A percentile compares a stretch with the other conserved stretches of the same genome.
These are phyloP conservation scores for Aschersonia sp. DNA, from an alignment of 2,329 filamentous ascomycete genomes.

Conservation along the genomic window DNA sequence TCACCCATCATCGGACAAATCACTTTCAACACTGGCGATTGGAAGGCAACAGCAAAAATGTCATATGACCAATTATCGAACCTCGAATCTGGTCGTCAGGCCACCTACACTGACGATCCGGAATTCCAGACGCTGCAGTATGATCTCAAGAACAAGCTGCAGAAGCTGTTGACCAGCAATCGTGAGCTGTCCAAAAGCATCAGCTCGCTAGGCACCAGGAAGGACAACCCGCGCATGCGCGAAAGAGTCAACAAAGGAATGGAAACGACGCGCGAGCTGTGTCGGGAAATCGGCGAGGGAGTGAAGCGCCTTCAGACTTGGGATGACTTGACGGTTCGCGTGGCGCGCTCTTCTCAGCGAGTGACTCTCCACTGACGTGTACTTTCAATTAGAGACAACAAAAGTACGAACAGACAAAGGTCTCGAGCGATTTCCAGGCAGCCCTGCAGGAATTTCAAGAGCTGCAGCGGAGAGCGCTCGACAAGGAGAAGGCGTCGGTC, in stretches of 20 bases:
- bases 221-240: constrained; percentile 79
- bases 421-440: constrained; percentile 83
- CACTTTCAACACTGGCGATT: neutral
- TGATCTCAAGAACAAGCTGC: constrained; percentile 74
- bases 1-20: neutral
- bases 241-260: constrained; percentile 81
- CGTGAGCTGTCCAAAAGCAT: constrained; percentile 74
- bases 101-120: constrained; percentile 82
- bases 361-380: neutral
- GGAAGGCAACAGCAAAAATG: constrained; percentile 35
- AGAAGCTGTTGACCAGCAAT: constrained; percentile 78
- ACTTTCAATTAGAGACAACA: constrained; percentile 56
- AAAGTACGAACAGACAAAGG: constrained; percentile 90
- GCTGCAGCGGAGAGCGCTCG: constrained; percentile 77
- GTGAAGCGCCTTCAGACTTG: constrained; percentile 82
- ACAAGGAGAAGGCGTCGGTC: constrained; percentile 82
- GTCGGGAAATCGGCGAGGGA: constrained; percentile 85
- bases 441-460: constrained; percentile 82
- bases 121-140: constrained; percentile 77
- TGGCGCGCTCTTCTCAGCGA: neutral
- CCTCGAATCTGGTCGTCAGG: constrained; percentile 62
- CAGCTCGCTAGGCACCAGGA: constrained; percentile 70
- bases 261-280: constrained; percentile 72
- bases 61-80: constrained; percentile 80
- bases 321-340: constrained; percentile 67